Percentiles rank a stretch among this genome's conserved stretches.
phyloP scores from a whole-genome alignment of 352 stramenopile genomes.

The Phytophthora constricta region DNA sequence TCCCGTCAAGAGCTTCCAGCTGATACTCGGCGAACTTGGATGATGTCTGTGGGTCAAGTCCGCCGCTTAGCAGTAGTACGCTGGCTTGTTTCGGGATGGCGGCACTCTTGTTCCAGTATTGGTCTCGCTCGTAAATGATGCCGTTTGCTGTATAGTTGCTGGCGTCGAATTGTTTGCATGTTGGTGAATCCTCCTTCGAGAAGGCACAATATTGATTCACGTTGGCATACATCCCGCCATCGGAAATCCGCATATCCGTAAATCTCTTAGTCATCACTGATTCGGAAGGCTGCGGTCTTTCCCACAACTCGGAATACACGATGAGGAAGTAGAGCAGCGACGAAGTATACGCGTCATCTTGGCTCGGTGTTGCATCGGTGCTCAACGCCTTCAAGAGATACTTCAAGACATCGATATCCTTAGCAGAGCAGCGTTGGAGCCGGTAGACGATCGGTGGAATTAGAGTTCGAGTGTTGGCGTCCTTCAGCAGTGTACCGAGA shows the following conservation, averaged over 20 bases:
- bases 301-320: conserved; percentile 47
- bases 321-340: conserved; percentile 45
- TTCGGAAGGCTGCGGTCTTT: conserved; percentile 19
- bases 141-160: conserved; percentile 5
- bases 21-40: too few relatives aligned
- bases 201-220: conserved; percentile 52
- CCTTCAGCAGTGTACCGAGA: conserved; percentile 32
- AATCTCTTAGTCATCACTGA: conserved; percentile 12
- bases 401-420: conserved; percentile 22
- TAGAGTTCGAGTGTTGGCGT: conserved; percentile 19
- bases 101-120: conserved; percentile 49
- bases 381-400: conserved; percentile 11
- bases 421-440: conserved; percentile 26
- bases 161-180: conserved; percentile 18
- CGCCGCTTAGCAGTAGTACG: too few relatives aligned
- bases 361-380: background rate
- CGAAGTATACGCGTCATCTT: conserved; percentile 30
- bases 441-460: conserved; percentile 39
- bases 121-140: conserved; percentile 45
- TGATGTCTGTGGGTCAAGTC: too few relatives aligned
- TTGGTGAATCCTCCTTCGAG: conserved; percentile 34
- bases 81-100: conserved; percentile 34
- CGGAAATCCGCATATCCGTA: conserved; percentile 16
- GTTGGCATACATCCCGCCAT: conserved; percentile 7
- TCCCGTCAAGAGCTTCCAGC: too few relatives aligned